Percentiles rank a stretch among this genome's conserved stretches.
These are phyloP conservation scores for Lactarius pseudohatsudake DNA, from an alignment of 768 basidiomycete species.

Conservation along the genomic window DNA sequence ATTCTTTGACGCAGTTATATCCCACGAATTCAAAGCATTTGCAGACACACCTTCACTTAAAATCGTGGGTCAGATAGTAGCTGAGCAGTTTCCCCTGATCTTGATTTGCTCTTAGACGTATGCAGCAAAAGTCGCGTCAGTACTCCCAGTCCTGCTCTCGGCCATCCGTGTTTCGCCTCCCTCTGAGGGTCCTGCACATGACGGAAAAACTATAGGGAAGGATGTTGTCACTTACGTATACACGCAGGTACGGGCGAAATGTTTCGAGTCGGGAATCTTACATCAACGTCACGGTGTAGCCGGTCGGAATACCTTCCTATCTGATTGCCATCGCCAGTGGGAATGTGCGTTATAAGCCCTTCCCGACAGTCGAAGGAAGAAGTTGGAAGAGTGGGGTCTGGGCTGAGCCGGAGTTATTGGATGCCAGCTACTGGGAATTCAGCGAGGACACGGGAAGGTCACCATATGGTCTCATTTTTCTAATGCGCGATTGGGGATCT, in stretches of 20 bases:
- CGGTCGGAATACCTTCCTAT: slow-evolving; percentile 84
- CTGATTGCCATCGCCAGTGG: slow-evolving; percentile 91
- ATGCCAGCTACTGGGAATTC: slow-evolving; percentile 84
- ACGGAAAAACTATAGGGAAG: slow-evolving; percentile 69
- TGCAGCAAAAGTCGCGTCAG: slow-evolving; percentile 69
- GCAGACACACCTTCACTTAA: slow-evolving; percentile 87
- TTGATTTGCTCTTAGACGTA: slow-evolving; percentile 58
- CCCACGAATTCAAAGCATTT: background rate
- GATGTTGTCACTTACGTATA: slow-evolving; percentile 76
- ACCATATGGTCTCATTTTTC: slow-evolving; percentile 16
- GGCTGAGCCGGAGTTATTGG: slow-evolving; percentile 85
- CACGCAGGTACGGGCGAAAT: slow-evolving; percentile 55
- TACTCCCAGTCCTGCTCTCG: slow-evolving; percentile 85
- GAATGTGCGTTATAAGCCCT: slow-evolving; percentile 71
- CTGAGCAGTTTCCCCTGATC: slow-evolving; percentile 3
- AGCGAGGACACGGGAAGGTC: slow-evolving; percentile 79
- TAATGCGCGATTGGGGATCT: background rate
- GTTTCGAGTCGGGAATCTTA: background rate
- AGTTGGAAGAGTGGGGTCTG: slow-evolving; percentile 85
- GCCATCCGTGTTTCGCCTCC: slow-evolving; percentile 80
- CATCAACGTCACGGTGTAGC: slow-evolving; percentile 43
- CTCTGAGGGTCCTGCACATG: slow-evolving; percentile 65
- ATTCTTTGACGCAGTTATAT: background rate
- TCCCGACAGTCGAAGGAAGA: slow-evolving; percentile 57
- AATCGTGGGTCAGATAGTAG: slow-evolving; percentile 48